Evolutionary conservation across 768 basidiomycete genomes (phyloP), one percentile per base, ranked within the genome.

Genomic region (Suillus variegatus): DNA sequence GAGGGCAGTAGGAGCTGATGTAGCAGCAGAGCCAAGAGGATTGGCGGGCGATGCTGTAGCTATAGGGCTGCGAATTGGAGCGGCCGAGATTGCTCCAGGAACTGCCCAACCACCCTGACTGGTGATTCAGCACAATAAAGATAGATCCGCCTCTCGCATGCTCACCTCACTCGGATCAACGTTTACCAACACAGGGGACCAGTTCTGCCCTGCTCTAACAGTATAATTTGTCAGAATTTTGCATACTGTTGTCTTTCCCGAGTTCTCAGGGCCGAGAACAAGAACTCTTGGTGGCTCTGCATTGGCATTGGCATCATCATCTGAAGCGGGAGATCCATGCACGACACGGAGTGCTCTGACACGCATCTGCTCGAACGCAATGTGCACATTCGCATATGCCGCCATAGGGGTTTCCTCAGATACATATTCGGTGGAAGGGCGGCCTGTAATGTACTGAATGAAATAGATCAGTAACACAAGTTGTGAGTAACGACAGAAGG

Each of bases 141-240:
- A 51, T 44, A 60, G 7, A 61, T 2, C 41, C 68, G 62, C 41
- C 57, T 44, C 7, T 28, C 38, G 47, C 32, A 25, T 65, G 54
- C 84, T 62, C 70, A 93, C 94, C 77, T 96, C 93, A 65, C 86
- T 84, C 1, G 94, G 89, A 77, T 97, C 92, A 12, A 93, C 82
- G 69, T 95, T 96, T 61, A 90, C 86, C 38, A 94, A 80, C 57
- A 95, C 80, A 2, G 95, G 92, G 1, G 87, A 80, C 89, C 93
- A 94, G 2, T 84, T 84, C 73, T 92, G 89, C 1, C 90, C 93
- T 54, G 88, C 83, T 69, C 94, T 82, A 16, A 93, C 85, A 20
- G 94, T 87, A 76, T 97, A 95, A 74, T 99, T 99, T 57, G 86
- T 80, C 40, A 99, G 80, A 52, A 90, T 92, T 79, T 99, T 99